Percentiles rank a stretch among this genome's conserved stretches.
phyloP scores from a whole-genome alignment of 805 yeast species.

The Myxozyma melibiosi region DNA sequence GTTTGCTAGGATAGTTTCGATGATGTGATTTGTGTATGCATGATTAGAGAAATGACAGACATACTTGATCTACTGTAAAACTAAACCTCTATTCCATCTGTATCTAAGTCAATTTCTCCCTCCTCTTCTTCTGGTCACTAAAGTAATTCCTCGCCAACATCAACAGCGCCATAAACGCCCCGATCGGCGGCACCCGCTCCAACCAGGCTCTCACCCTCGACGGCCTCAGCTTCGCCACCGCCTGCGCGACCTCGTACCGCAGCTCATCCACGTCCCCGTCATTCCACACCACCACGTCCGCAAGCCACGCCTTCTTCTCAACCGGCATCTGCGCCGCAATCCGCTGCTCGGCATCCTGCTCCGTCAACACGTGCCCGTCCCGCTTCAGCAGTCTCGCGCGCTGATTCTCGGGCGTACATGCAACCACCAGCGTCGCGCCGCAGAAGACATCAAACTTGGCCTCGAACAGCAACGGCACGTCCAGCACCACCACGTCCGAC shows the following conservation, averaged over 20 bases:
- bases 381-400: constrained; percentile 62
- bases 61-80: not conserved
- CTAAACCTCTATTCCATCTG: not conserved
- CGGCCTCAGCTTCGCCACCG: constrained; percentile 7
- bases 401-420: constrained; percentile 62
- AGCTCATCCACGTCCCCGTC: constrained; percentile 48
- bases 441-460: constrained; percentile 70
- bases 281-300: constrained; percentile 74
- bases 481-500: constrained; percentile 67
- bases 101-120: constrained; percentile 4
- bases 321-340: constrained; percentile 76
- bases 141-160: constrained; percentile 6
- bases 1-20: no score
- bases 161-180: constrained; percentile 36
- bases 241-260: constrained; percentile 4
- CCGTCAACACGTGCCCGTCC: constrained; percentile 61
- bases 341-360: constrained; percentile 69
- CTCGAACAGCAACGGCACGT: constrained; percentile 90
- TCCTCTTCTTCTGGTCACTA: not conserved
- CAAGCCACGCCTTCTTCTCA: constrained; percentile 55
- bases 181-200: constrained; percentile 45
- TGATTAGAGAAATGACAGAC: not conserved
- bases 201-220: constrained; percentile 33
- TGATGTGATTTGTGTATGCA: not conserved
- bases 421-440: constrained; percentile 68